Base-by-base conservation (phyloP, 176 grass and related monocot genomes). In the Musa itinerans region DNA sequence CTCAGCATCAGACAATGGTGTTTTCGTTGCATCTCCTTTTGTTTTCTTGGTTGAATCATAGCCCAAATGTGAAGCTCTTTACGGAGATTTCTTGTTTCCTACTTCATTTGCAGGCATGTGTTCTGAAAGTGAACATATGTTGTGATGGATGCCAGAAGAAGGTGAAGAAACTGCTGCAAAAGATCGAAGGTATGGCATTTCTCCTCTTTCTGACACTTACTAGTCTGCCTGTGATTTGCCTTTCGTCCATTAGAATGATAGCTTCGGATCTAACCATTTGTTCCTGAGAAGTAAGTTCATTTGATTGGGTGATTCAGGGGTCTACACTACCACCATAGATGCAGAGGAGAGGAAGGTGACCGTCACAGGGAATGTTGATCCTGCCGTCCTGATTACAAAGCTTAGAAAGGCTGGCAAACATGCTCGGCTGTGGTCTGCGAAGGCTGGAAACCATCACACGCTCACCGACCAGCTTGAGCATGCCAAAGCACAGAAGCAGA, bases 351-450 rank as follows among this genome's bases (percentile, higher is more conserved):
- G 84, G 69, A 99, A 86, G 84, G 88, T 99, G 78, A 89, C 71
- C 29, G 84, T 94, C 54, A 82, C 80, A 43, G 90, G 95, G 10
- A 61, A 79, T 12, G 85, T 87, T 26, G 95, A 99, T 83, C 90
- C 90, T 72, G 78, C 48, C 64, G 89, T 86, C 80, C 85, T 99
- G 64, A 91, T 99, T 8, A 89, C 89, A 77, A 93, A 91, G 69
- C 86, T 99, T 10, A 87, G 85, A 82, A 99, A 87, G 73, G 88
- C 84, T 20, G 95, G 95, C 54, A 99, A 99, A 78, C 88, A 87
- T 1, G 90, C 90, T 1, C 80, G 84, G 83, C 82, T 94, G 4
- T 91, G 87, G 82, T 76, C 89, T 62, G 52, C 90, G 29, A 94
- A 94, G 83, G 77, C 78, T 2, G 74, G 68, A 70, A 70, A 22